Conservation (phyloP, 768 basidiomycete species). For the Dioszegia hungarica region DNA sequence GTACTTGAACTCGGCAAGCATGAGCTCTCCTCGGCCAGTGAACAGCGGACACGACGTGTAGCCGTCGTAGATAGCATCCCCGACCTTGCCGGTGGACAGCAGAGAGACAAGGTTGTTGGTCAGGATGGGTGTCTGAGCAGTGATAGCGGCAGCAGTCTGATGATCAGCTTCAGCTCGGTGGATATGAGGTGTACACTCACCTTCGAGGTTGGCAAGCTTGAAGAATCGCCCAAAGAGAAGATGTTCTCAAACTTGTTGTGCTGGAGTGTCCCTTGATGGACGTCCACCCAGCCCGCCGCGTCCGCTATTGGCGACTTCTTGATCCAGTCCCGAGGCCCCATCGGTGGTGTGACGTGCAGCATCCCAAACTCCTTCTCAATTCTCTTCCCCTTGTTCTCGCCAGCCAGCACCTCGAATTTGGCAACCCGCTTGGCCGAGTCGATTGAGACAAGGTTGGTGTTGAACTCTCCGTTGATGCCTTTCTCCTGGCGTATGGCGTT, state of each 20-base stretch:
- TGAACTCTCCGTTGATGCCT: conserved; percentile 73
- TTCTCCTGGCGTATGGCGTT: conserved; percentile 71
- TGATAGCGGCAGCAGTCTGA: conserved; percentile 83
- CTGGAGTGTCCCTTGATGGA: conserved; percentile 72
- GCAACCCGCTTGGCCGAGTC: conserved; percentile 69
- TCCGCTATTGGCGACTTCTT: conserved; percentile 56
- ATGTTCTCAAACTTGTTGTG: conserved; percentile 81
- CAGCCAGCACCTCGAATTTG: conserved; percentile 66
- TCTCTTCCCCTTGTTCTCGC: conserved; percentile 58
- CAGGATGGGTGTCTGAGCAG: conserved; percentile 82
- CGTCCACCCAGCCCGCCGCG: conserved; percentile 80
- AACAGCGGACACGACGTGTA: conserved; percentile 55
- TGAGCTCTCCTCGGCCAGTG: conserved; percentile 66
- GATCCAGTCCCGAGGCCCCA: conserved; percentile 79
- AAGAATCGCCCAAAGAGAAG: conserved; percentile 88
- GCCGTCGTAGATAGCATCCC: conserved; percentile 72
- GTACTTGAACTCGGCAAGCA: conserved; percentile 94
- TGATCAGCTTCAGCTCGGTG: neutral
- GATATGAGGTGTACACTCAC: conserved; percentile 20
- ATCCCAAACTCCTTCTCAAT: conserved; percentile 72
- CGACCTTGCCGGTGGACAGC: conserved; percentile 66
- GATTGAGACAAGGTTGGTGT: conserved; percentile 73
- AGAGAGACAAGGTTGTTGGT: conserved; percentile 78
- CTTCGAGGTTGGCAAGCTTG: conserved; percentile 86
- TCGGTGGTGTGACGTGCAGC: conserved; percentile 83